These are phyloP conservation scores for Udeniomyces megalosporus DNA, from an alignment of 768 basidiomycete genomes.

Conservation along the genomic window DNA sequence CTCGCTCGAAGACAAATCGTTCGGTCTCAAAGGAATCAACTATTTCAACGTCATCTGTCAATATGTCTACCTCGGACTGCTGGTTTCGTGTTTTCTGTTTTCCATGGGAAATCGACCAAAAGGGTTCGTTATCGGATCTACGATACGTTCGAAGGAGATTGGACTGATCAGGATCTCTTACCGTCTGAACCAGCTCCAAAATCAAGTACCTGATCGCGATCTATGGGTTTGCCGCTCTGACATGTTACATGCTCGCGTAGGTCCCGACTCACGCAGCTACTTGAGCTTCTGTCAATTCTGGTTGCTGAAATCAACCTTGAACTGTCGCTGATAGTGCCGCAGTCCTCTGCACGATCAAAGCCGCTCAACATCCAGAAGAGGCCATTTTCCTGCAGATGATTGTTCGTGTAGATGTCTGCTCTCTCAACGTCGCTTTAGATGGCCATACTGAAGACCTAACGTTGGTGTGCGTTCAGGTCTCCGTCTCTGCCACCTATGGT, in stretches of 20 bases:
- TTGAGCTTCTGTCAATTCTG: too few relatives aligned
- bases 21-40: slow-evolving; percentile 37
- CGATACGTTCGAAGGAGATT: too few relatives aligned
- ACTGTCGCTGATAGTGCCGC: too few relatives aligned
- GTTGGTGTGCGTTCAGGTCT: too few relatives aligned
- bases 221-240: slow-evolving; percentile 47
- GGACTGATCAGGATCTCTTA: not conserved
- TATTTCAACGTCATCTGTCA: slow-evolving; percentile 68
- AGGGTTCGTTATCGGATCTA: slow-evolving; percentile 41
- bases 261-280: not conserved
- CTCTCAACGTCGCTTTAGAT: too few relatives aligned
- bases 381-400: slow-evolving; percentile 54
- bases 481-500: slow-evolving; percentile 71
- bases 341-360: slow-evolving; percentile 59
- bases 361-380: slow-evolving; percentile 45
- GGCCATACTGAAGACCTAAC: too few relatives aligned
- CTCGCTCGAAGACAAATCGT: slow-evolving; percentile 42
- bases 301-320: too few relatives aligned
- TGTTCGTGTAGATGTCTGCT: too few relatives aligned
- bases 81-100: slow-evolving; percentile 70
- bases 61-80: slow-evolving; percentile 58
- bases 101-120: slow-evolving; percentile 83
- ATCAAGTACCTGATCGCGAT: slow-evolving; percentile 75
- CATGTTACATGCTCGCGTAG: slow-evolving; percentile 40
- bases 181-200: slow-evolving; percentile 37